phyloP scores from a whole-genome alignment of 768 basidiomycete genomes.

The Rhodocollybia butyracea region DNA sequence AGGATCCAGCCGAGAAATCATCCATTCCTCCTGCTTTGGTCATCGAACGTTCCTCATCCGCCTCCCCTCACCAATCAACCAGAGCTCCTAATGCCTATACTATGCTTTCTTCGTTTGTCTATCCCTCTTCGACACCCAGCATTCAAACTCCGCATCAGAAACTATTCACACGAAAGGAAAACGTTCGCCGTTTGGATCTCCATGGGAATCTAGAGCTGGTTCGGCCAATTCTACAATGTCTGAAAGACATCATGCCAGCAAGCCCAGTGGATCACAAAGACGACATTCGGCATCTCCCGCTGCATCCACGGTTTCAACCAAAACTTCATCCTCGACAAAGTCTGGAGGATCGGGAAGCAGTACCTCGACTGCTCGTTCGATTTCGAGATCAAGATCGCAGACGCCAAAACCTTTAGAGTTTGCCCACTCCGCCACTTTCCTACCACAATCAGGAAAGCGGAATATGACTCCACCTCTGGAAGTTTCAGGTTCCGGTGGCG shows the following conservation, averaged over 20 bases:
- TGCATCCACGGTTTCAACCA: background rate
- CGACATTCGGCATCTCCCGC: conserved; percentile 1
- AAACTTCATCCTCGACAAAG: background rate
- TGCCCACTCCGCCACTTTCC: conserved; percentile 6
- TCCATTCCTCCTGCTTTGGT: conserved; percentile 9
- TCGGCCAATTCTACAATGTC: conserved; percentile 6
- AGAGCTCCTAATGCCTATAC: conserved; percentile 56
- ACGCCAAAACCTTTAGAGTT: conserved; percentile 11
- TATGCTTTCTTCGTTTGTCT: conserved; percentile 57
- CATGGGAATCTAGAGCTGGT: conserved; percentile 2
- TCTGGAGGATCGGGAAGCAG: background rate
- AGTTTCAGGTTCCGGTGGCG: conserved; percentile 36
- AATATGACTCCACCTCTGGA: conserved; percentile 57
- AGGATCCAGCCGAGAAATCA: background rate
- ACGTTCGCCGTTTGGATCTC: conserved; percentile 7
- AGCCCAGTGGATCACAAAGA: no score
- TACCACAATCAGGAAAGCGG: conserved; percentile 19
- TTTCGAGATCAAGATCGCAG: conserved; percentile 15
- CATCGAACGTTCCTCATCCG: conserved; percentile 23
- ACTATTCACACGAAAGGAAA: background rate
- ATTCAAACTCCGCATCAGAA: conserved; percentile 6
- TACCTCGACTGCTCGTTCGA: background rate
- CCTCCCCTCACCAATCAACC: conserved; percentile 36
- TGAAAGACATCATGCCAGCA: no score
- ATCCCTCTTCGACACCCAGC: conserved; percentile 23